A percentile compares a stretch with the other conserved stretches of the same genome.
phyloP scores from a whole-genome alignment of 2,329 filamentous ascomycete genomes.

The Pseudophaeomoniella oleicola region DNA sequence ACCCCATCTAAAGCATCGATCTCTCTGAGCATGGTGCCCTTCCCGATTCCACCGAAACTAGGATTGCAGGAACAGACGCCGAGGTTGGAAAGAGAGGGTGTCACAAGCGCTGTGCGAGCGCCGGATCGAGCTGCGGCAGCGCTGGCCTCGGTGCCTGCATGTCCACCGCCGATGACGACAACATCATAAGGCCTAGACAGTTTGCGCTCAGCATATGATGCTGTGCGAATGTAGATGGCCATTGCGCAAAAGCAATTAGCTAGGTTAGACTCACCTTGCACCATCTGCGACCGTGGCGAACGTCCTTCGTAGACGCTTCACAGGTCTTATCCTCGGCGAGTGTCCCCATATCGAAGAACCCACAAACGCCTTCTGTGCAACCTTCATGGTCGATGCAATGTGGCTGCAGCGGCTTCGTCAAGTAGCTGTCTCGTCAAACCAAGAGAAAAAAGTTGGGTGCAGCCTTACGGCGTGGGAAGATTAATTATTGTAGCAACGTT shows the following conservation, averaged over 20 bases:
- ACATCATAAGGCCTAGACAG: conserved; percentile 71
- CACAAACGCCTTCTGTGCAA: background rate
- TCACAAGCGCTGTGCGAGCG: conserved; percentile 77
- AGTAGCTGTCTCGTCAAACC: too few species aligned
- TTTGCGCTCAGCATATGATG: too few species aligned
- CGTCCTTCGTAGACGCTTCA: background rate
- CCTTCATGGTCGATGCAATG: background rate
- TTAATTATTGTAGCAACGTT: too few species aligned
- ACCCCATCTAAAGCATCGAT: conserved; percentile 90
- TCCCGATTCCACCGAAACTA: conserved; percentile 95
- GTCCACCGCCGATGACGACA: conserved; percentile 86
- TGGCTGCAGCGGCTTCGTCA: too few species aligned
- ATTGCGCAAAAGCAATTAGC: too few species aligned
- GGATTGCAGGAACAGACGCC: conserved; percentile 95
- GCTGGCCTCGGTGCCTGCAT: conserved; percentile 88
- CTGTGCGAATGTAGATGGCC: too few species aligned
- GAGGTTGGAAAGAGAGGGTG: conserved; percentile 74
- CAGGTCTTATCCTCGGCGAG: background rate
- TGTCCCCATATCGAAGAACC: background rate
- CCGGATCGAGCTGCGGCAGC: conserved; percentile 80
- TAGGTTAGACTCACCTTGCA: background rate
- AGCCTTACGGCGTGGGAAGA: too few species aligned
- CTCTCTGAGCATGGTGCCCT: conserved; percentile 89
- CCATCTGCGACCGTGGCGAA: background rate
- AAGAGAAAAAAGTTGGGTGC: too few species aligned